Base-by-base conservation (phyloP, 225 moss, liverwort and hornwort genomes). In the Neckera pumila region DNA sequence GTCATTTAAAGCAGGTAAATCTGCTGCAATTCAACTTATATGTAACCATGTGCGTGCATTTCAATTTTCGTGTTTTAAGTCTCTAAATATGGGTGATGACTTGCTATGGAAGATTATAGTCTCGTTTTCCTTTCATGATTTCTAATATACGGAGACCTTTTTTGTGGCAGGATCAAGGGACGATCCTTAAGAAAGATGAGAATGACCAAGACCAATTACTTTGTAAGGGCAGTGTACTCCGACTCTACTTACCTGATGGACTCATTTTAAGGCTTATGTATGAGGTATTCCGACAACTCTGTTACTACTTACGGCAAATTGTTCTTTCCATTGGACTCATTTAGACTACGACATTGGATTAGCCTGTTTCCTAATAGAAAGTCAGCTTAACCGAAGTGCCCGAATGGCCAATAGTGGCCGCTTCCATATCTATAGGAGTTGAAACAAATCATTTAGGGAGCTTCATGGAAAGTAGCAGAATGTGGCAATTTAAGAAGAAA, bases 201-300 rank as follows among this genome's bases (percentile, higher is more conserved):
- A 91, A 85, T 56, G 93, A 93, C 69, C 38, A 59, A 30, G 89
- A 89, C 63, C 93, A 89, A 69, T 89, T 90, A 63, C 91, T 92
- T 76, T 97, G 95, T 91, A 91, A 93, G 67, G 92, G 92, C 90
- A 98, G 98, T 89, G 92, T 91, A 87, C 98, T 98, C 83, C 94
- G 95, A 43, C 90, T 96, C 53, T 97, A 96, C 90, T 86, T 98
- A 91, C 98, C 98, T 86, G 97, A 98, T 90, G 98, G 97, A 84
- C 89, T 98, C 63, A 93, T 98, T 86, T 74, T 96, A 89, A 95
- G 94, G 88, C 95, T 98, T 60, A 96, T 98, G 91, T 91, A 93
- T 83, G 95, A 98, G 97, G 98, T 98, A 89, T 76, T n/a, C 63
- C 69, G 56, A 82, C 73, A 21, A 61, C 80, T 63, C 70, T 82